These are phyloP conservation scores for Conoideocrella luteorostrata DNA, from an alignment of 2,329 filamentous ascomycete species.

Conservation along the genomic window DNA sequence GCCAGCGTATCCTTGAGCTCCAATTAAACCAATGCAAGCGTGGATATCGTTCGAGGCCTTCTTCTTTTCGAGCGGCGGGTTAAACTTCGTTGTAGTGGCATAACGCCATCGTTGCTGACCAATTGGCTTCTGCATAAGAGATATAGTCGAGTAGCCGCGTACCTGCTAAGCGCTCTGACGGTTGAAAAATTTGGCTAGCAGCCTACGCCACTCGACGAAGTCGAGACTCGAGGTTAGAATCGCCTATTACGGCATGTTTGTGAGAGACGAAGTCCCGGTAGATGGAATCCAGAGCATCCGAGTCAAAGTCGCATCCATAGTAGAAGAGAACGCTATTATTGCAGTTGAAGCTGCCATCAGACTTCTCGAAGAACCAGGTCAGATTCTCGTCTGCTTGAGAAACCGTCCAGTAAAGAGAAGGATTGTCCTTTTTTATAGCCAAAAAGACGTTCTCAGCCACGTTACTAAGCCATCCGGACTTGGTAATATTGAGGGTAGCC, in stretches of 20 bases:
- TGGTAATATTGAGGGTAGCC: constrained; percentile 87
- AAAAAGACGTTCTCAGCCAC: constrained; percentile 93
- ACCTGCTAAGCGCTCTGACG: constrained; percentile 18
- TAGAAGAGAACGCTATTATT: constrained; percentile 92
- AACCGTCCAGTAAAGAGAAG: constrained; percentile 92
- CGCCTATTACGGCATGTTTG: constrained; percentile 79
- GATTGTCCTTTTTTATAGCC: constrained; percentile 87
- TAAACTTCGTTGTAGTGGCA: constrained; percentile 46
- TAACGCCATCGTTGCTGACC: constrained; percentile 18
- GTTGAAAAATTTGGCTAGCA: constrained; percentile 46
- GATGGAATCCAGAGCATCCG: constrained; percentile 67
- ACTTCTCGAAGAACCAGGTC: constrained; percentile 97
- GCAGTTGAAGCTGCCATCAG: constrained; percentile 81
- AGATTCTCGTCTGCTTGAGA: constrained; percentile 94
- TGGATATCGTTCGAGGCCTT: constrained; percentile 77
- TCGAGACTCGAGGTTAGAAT: constrained; percentile 82
- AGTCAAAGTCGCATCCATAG: constrained; percentile 81
- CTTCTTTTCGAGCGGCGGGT: constrained; percentile 82
- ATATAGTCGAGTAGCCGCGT: constrained; percentile 13
- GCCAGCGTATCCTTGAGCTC: constrained; percentile 84
- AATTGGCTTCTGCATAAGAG: neutral
- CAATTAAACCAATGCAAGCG: constrained; percentile 78
- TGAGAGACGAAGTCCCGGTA: constrained; percentile 81
- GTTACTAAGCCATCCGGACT: constrained; percentile 89
- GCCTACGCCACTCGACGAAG: constrained; percentile 71